These are phyloP conservation scores for Ophiostoma perfectum DNA, from an alignment of 2,329 filamentous ascomycete species.

Conservation along the genomic window DNA sequence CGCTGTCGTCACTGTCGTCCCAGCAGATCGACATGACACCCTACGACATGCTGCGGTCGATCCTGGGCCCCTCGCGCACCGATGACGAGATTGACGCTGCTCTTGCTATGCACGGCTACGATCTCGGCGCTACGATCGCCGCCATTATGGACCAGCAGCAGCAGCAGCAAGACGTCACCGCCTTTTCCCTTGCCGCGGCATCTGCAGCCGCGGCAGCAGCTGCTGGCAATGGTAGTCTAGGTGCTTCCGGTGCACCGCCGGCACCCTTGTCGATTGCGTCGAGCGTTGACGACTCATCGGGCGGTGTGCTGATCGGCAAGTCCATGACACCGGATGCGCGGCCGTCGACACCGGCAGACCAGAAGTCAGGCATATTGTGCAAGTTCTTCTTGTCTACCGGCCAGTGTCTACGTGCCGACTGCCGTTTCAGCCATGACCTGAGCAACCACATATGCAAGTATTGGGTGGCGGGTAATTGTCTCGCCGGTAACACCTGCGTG, in stretches of 20 bases:
- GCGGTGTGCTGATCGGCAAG: conserved; percentile 74
- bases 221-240: conserved; percentile 3
- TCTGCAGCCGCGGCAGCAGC: background rate
- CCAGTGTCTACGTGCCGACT: conserved; percentile 92
- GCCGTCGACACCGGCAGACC: conserved; percentile 68
- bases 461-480: conserved; percentile 91
- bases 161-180: conserved; percentile 29
- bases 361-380: conserved; percentile 85
- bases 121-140: conserved; percentile 85
- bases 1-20: conserved; percentile 37
- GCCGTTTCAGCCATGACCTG: conserved; percentile 92
- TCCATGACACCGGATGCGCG: conserved; percentile 73
- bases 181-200: conserved; percentile 34
- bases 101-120: conserved; percentile 82
- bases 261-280: conserved; percentile 28
- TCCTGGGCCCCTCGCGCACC: conserved; percentile 79
- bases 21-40: conserved; percentile 89
- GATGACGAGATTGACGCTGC: conserved; percentile 95
- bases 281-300: conserved; percentile 42
- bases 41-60: conserved; percentile 94
- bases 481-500: conserved; percentile 88
- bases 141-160: conserved; percentile 70
- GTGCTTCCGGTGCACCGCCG: conserved; percentile 11
- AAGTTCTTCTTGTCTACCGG: conserved; percentile 95
- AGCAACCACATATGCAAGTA: conserved; percentile 99